These are phyloP conservation scores for Hansenula sp. DNA, from an alignment of 1,139 yeast genomes.

Conservation along the genomic window DNA sequence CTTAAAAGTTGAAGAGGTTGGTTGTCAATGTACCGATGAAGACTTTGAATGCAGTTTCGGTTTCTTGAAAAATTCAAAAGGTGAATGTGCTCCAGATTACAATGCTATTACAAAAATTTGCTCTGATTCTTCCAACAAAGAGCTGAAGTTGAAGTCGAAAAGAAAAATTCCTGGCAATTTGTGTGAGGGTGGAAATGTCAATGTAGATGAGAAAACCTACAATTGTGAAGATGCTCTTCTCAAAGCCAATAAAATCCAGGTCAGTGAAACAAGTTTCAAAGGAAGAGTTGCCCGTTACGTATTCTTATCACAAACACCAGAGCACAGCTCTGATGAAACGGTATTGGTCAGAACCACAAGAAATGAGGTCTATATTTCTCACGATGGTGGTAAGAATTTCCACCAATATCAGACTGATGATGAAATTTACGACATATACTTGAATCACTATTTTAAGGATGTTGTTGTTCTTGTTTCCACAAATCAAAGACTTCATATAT, in stretches of 20 bases:
- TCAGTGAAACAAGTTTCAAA: constrained; percentile 27
- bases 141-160: constrained; percentile 19
- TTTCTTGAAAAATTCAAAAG: constrained; percentile 39
- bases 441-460: constrained; percentile 62
- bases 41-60: constrained; percentile 78
- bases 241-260: constrained; percentile 14
- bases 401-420: constrained; percentile 42
- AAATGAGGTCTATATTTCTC: constrained; percentile 57
- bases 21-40: constrained; percentile 58
- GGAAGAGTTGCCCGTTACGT: constrained; percentile 49
- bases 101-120: constrained; percentile 24
- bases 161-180: constrained; percentile 45
- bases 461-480: constrained; percentile 58
- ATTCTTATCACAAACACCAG: constrained; percentile 41
- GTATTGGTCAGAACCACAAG: constrained; percentile 56
- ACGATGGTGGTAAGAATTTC: constrained; percentile 72
- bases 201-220: constrained; percentile 19
- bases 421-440: constrained; percentile 46
- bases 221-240: constrained; percentile 22
- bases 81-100: constrained; percentile 50
- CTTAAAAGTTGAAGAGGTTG: constrained; percentile 46
- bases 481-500: constrained; percentile 44
- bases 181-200: constrained; percentile 29
- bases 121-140: constrained; percentile 26
- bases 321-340: constrained; percentile 51